Evolutionary conservation across 2,329 filamentous ascomycete species (phyloP), one percentile per base, ranked within the genome.

Genomic region (Apiospora marii): DNA sequence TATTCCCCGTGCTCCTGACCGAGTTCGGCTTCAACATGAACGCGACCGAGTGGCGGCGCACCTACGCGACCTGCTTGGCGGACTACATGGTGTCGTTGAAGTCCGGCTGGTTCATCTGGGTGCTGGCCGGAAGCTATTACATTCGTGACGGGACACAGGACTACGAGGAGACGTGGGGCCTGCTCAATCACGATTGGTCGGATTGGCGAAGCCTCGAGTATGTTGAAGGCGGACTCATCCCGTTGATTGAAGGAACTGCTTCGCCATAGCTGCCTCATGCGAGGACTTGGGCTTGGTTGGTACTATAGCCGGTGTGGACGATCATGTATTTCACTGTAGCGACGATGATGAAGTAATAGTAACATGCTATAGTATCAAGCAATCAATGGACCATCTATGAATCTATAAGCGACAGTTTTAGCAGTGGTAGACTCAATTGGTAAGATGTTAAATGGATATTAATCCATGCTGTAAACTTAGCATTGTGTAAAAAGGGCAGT

Each of bases 71-170:
- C 16, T 91, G 89, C 74, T 78, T 91, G 74, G 83, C 84, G 6
- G 80, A 80, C 19, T 90, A 85, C 76, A 78, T 91, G 69, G 84
- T 85, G 0, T 78, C 81, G 51, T 81, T 85, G 76, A 83, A 87
- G 80, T 84, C 85, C 0, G 85, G 89, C 16, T 89, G 89, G 89
- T 85, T 88, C 79, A 83, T 88, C 80, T 91, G 89, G 87, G 90
- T 89, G 46, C 71, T 92, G 19, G 83, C 84, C 0, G 89, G 88
- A 1, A 89, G 87, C 76, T 91, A 91, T 76, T 91, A 91, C 75
- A 84, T 87, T 71, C 81, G 89, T 0, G 77, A 80, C 7, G 89
- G 88, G 0, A 82, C 72, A 0, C 87, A 89, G 77, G 88, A 91
- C 76, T 86, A 79, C 69, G 89, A 91, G 41, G 89, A 91, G 80